Base-by-base conservation (phyloP, 2,329 filamentous ascomycete genomes). In the Botrytis fragariae region DNA sequence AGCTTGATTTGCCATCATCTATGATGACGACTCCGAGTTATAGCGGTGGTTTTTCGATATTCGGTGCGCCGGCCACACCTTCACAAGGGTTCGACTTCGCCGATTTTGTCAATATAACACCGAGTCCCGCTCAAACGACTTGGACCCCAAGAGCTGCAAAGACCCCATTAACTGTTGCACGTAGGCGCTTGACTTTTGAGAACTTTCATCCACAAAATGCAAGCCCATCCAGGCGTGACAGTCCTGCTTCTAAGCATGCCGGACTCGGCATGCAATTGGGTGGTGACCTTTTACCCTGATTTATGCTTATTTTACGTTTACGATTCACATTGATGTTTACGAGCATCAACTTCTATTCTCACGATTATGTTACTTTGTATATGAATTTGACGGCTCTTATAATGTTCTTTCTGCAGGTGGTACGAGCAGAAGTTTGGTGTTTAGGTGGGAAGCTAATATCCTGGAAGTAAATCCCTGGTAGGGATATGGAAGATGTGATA, bases 81-180 rank as follows among this genome's bases (percentile, higher is more conserved):
- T 91, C 91, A 25, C 92, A 95, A 80, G 84, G 83, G 65, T 97
- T 98, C 83, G 97, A 98, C 84, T 97, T 98, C 84, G 90, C 94
- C 70, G 96, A 99, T 81, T 99, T 97, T 83, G 92, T 98, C 81
- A 98, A 98, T 83, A 95, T 98, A 81, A 97, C 96, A 10, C 96
- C 96, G 0, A 97, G 94, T 80, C 96, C 96, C 32, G 96, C 94
- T 39, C 96, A 98, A 84, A 93, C 90, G 77, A 88, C 91, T 16
- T 98, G 94, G 93, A 81, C 79, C 39, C 79, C 80, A 25, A 70
- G 77, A 37, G 77, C 77, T 7, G 72, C 64, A 22, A 80, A 79
- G 64, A 81, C 79, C 12, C 79, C 79, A 9, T 72, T 77, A 20
- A 77, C 77, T 8, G 75, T 80, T 5, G 74, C 75, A 44, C 75